A percentile compares a stretch with the other conserved stretches of the same genome.
phyloP scores from a whole-genome alignment of 108 stramenopile genomes.

The Cyclotella choctawhatcheeana region DNA sequence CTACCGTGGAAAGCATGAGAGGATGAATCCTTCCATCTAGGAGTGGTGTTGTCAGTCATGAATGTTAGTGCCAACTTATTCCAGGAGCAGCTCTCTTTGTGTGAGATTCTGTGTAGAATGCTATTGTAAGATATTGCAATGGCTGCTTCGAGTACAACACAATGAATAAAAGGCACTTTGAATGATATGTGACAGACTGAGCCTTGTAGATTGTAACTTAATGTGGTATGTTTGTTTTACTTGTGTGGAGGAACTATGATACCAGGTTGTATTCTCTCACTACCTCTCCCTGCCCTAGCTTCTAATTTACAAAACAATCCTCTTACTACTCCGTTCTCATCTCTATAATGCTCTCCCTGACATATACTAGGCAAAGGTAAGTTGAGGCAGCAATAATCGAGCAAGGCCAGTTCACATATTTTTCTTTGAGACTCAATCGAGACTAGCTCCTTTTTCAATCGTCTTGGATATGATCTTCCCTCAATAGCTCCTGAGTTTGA shows the following conservation, averaged over 20 bases:
- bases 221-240: too few relatives aligned
- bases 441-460: constrained; percentile 31
- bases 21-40: too few relatives aligned
- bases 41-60: too few relatives aligned
- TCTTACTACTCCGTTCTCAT: constrained; percentile 11
- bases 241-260: too few relatives aligned
- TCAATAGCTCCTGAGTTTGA: constrained; percentile 10
- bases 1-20: constrained; percentile 1
- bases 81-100: too few relatives aligned
- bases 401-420: constrained; percentile 32
- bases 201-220: too few relatives aligned
- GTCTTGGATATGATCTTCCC: constrained; percentile 42
- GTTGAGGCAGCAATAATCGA: constrained; percentile 49
- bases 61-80: not conserved
- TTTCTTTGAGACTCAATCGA: constrained; percentile 27
- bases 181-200: too few relatives aligned
- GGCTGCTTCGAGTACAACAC: too few relatives aligned
- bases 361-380: constrained; percentile 39
- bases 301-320: constrained; percentile 27
- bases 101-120: too few relatives aligned
- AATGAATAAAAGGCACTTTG: too few relatives aligned
- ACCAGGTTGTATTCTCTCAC: constrained; percentile 15
- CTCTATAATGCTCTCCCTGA: constrained; percentile 15
- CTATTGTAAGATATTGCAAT: too few relatives aligned
- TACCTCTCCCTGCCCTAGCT: not conserved